Evolutionary conservation across 2,329 filamentous ascomycete species (phyloP), one percentile per base, ranked within the genome.

Genomic region (Blastomyces emzantsi): DNA sequence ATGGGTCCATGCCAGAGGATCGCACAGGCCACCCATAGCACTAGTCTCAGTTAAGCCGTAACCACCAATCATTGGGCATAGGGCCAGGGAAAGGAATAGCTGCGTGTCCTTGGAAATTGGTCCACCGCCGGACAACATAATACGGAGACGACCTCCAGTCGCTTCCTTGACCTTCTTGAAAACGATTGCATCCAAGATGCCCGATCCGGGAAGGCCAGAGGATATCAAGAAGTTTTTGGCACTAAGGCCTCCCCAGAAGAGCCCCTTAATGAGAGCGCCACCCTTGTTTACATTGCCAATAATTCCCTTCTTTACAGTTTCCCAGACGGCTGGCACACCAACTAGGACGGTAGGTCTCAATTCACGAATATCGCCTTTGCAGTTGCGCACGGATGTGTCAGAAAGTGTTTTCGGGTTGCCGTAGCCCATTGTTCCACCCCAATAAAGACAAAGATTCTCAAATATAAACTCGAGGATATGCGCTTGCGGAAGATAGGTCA

Each of bases 391-490:
- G 25, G 90, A 95, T 3, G 81, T 78, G 73, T 97, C 93, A 8
- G 92, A 90, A 63, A 99, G 82, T 0, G 94, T 97, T 71, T 90
- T 87, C 22, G 92, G 88, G 74, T 90, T 93, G 65, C 93, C 94
- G 75, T 97, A 68, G 64, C 94, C 94, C 80, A 99, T 87, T 41
- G 89, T 92, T 69, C 88, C 92, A 69, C 94, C 94, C 81, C 93
- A 90, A 78, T 87, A 94, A 66, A 99, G 78, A 64, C 89, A 90
- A 8, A 93, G 81, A 75, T 96, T 97, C 78, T 99, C 94, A 68
- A 99, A 90, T 64, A 93, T 89, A 76, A 96, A 94, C 77, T 99
- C 94, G 71, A 99, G 87, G 71, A 97, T 97, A 74, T 99, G 94
- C 1, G 94, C 92, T 62, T 96, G 87, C 1, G 94, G 94, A 17